phyloP scores from a whole-genome alignment of 2,329 filamentous ascomycete species.

The Exophiala spinifera region DNA sequence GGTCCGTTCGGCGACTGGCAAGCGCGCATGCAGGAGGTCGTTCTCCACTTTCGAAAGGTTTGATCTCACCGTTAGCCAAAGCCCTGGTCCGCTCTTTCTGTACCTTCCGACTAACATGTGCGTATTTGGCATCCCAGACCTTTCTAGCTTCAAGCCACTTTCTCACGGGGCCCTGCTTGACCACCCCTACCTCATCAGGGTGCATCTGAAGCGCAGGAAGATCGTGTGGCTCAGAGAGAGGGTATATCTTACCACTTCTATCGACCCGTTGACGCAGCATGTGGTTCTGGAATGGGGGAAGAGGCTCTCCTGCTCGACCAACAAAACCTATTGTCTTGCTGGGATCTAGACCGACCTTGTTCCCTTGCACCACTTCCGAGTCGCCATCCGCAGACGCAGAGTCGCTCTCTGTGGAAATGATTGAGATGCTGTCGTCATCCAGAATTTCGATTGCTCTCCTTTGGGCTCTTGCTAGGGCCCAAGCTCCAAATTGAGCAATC shows the following conservation, averaged over 20 bases:
- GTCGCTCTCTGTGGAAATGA: conserved; percentile 55
- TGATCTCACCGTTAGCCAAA: conserved; percentile 63
- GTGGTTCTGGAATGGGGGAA: conserved; percentile 74
- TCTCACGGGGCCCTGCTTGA: conserved; percentile 74
- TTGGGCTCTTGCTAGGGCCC: conserved; percentile 81
- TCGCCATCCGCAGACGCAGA: conserved; percentile 6
- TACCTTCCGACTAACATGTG: conserved; percentile 65
- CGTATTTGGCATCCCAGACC: conserved; percentile 71
- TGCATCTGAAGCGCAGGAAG: conserved; percentile 65
- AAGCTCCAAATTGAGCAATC: conserved; percentile 88
- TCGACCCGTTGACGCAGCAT: conserved; percentile 92
- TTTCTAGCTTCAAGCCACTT: conserved; percentile 78
- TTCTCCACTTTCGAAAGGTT: conserved; percentile 68
- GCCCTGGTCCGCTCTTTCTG: conserved; percentile 73
- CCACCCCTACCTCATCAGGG: conserved; percentile 66
- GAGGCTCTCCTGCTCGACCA: conserved; percentile 79
- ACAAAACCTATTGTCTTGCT: conserved; percentile 46
- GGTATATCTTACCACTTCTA: conserved; percentile 69
- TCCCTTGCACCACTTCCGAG: conserved; percentile 10
- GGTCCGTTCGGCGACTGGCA: conserved; percentile 62
- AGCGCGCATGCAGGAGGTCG: conserved; percentile 79
- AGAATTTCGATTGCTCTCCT: conserved; percentile 74
- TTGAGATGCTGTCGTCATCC: conserved; percentile 72
- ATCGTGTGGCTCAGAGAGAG: conserved; percentile 62
- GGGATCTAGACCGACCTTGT: conserved; percentile 27